Base-by-base conservation (phyloP, 148 eudicot genomes). In the Fagopyrum homotropicum region DNA sequence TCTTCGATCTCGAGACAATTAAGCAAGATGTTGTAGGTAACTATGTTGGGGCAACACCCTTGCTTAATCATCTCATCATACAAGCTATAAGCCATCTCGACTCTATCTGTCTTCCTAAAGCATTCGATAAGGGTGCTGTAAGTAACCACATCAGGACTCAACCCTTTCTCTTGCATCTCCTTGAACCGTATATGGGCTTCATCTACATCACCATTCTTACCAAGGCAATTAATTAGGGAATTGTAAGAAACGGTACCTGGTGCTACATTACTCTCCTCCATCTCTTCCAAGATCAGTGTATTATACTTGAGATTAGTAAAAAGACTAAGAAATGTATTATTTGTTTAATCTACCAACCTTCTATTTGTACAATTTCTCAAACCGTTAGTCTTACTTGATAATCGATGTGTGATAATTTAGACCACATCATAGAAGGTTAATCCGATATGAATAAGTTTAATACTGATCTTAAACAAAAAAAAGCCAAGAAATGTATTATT, bases 101-200 rank as follows among this genome's bases (percentile, higher is more conserved):
- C 96, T 84, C 83, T 91, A 72, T 91, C 93, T 2, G 90, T 76
- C 86, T 94, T 94, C 10, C 97, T 96, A 85, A 94, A 94, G 81
- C 98, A 91, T 86, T 94, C 98, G 5, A 94, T 94, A 15, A 94
- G 85, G 10, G 97, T 94, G 82, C 97, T 94, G 72, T 85, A 94
- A 1, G 98, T 90, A 61, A 94, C 86, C 43, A 94, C 98, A 80
- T 94, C 97, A 56, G 98, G 97, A 75, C 81, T 88, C 72, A 91
- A 75, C 11, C 97, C 97, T 81, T 85, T 94, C 79, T 93, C 98
- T 78, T 86, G 91, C 98, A 93, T 93, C 79, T 94, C 98, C 77
- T 79, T 86, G 78, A 94, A 90, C 79, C 90, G 90, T 87, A 94
- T 87, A 80, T 94, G 98, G 14, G 98, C 98, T 85, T 93, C 97